These are phyloP conservation scores for Aethionema arabicum DNA, from an alignment of 345 rosid genomes.

Conservation along the genomic window DNA sequence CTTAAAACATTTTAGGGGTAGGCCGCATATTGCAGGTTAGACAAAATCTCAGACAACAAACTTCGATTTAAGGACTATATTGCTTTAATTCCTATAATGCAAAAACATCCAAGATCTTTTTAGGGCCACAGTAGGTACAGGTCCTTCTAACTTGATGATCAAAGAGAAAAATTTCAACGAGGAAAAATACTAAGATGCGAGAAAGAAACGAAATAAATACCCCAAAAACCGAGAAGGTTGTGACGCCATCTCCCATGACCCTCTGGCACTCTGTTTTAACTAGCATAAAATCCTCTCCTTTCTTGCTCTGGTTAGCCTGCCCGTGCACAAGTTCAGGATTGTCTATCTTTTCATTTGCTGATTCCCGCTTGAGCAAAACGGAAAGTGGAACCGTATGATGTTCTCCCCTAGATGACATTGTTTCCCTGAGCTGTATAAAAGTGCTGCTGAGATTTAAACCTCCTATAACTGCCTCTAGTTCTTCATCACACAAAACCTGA, in stretches of 20 bases:
- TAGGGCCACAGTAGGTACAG: neutral
- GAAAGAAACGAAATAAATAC: conserved; percentile 39
- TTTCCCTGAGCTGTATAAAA: conserved; percentile 8
- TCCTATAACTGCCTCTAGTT: conserved; percentile 27
- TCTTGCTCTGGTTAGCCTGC: conserved; percentile 89
- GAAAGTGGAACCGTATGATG: conserved; percentile 92
- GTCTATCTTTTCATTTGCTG: conserved; percentile 74
- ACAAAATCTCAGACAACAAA: neutral
- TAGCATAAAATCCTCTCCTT: conserved; percentile 85
- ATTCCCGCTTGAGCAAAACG: conserved; percentile 81
- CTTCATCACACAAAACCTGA: conserved; percentile 34
- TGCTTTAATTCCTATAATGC: neutral
- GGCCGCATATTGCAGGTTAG: too few relatives aligned
- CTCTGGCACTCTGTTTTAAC: conserved; percentile 82
- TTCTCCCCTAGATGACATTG: conserved; percentile 59
- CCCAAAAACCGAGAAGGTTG: conserved; percentile 83
- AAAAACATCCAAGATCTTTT: neutral
- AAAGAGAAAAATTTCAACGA: neutral
- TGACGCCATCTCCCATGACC: conserved; percentile 74
- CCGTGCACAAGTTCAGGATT: conserved; percentile 79
- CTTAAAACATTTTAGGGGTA: neutral
- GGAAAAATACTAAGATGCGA: conserved; percentile 5
- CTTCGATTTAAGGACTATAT: neutral
- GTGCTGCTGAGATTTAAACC: conserved; percentile 4
- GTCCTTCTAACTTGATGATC: neutral